Base-by-base conservation (phyloP, 345 rosid species). In the Salix caprea region DNA sequence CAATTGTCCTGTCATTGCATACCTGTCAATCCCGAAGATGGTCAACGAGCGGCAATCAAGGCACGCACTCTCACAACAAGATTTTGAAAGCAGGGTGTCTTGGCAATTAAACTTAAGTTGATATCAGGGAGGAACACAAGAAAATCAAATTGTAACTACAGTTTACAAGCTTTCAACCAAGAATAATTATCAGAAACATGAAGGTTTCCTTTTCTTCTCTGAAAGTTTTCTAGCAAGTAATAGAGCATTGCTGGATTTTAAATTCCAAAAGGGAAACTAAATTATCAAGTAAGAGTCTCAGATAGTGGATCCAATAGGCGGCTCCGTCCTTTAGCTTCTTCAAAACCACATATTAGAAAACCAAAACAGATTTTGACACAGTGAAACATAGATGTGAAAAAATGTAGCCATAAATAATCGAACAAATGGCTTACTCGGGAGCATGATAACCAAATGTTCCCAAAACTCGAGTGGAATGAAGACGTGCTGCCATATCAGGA, bases 371-470 rank as follows among this genome's bases (percentile, higher is more conserved):
- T 56, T 39, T 15, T 60, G 24, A 3, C 15, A 11, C 36, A 14
- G 52, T 46, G 24, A 39, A 40, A 42, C 34, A 4, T 11, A 54
- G 21, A 54, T 52, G 58, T n/a, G 6, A 40, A 40, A 36, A 6
- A 70, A 8, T 28, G 6, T 18, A 44, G 15, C n/a, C 23, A 56
- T 58, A 36, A 67, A 30, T 14, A 24, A 80, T 64, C 58, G 7
- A 16, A 24, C 67, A 81, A 5, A 69, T 48, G 44, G 66, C 90
- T 89, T 88, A 95, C 99, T 95, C 99, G 32, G 99, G 99, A 68
- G 97, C 99, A 86, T 95, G 99, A 80, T 91, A 95, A 76, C 97
- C 99, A 70, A 95, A 95, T 74, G 93, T 95, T 83, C 99, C 97
- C 26, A 93, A 89, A 73, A 95, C 97, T 84, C 97, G 94, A 52